Percentiles rank a stretch among this genome's conserved stretches.
These are phyloP conservation scores for Vitis hybrid DNA, from an alignment of 177 flowering plant genomes.

Conservation along the genomic window DNA sequence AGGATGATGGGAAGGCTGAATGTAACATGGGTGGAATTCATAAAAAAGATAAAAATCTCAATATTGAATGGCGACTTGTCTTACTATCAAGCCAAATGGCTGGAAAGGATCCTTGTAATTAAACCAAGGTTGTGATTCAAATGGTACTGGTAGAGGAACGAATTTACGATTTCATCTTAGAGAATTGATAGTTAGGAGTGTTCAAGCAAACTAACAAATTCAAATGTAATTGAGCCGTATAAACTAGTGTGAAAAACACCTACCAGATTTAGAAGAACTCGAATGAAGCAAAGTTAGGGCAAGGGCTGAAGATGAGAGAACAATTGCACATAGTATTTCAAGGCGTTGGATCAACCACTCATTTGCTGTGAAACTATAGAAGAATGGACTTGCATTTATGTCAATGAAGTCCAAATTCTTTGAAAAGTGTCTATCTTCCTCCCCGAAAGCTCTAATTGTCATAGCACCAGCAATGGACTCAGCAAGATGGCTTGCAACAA, in stretches of 20 bases:
- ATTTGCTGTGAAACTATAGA: conserved; percentile 55
- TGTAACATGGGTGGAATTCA: background rate
- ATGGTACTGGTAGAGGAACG: background rate
- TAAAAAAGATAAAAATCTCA: too few relatives aligned
- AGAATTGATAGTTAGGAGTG: background rate
- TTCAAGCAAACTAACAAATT: background rate
- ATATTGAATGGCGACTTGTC: too few relatives aligned
- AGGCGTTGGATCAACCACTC: conserved; percentile 68
- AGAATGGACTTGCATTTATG: conserved; percentile 50
- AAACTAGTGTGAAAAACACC: background rate
- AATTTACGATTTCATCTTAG: background rate
- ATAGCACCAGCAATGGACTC: conserved; percentile 60
- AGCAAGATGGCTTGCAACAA: conserved; percentile 49
- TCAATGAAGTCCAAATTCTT: conserved; percentile 45
- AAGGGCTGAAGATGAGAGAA: conserved; percentile 49
- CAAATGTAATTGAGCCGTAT: background rate
- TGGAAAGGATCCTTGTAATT: too few relatives aligned
- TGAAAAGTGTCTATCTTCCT: conserved; percentile 51
- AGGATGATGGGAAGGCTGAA: background rate
- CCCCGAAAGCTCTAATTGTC: conserved; percentile 60
- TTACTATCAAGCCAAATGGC: too few relatives aligned
- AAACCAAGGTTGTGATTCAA: background rate
- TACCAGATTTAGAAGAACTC: conserved; percentile 47
- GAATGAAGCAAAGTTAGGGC: conserved; percentile 39
- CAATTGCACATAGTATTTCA: conserved; percentile 44